A percentile compares a stretch with the other conserved stretches of the same genome.
Evolutionary conservation across 2,329 filamentous ascomycete genomes (phyloP).

Genomic region (Fusarium neocosmosporiellum): DNA sequence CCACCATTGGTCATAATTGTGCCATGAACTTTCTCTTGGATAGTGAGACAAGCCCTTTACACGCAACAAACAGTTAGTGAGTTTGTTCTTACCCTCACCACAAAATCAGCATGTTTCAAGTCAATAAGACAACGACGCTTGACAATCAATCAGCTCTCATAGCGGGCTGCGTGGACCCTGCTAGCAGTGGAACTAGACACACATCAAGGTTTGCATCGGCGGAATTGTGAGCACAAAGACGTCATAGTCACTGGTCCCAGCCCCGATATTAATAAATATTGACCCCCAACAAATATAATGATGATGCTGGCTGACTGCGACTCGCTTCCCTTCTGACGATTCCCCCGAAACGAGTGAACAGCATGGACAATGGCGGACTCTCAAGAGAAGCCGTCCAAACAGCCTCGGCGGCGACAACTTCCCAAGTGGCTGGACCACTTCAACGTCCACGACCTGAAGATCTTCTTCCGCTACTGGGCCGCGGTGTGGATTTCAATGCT

Average conservation of each 20-base stretch:
- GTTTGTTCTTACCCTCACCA: background rate
- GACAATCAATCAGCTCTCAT: background rate
- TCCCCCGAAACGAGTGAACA: background rate
- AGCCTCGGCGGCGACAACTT: conserved; percentile 8
- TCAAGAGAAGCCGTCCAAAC: background rate
- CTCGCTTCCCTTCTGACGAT: background rate
- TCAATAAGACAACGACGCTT: background rate
- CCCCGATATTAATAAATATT: background rate
- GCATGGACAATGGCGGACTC: conserved; percentile 6
- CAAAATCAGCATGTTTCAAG: background rate
- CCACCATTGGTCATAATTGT: background rate
- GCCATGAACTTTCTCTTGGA: background rate
- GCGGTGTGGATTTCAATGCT: conserved; percentile 59
- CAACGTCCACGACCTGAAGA: conserved; percentile 59
- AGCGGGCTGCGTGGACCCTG: background rate
- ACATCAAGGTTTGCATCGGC: background rate
- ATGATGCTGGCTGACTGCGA: background rate
- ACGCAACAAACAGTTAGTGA: background rate
- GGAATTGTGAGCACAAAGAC: background rate
- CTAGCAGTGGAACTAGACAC: background rate
- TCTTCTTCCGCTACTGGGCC: conserved; percentile 57
- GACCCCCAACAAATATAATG: background rate
- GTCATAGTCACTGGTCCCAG: background rate
- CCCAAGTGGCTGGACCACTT: conserved; percentile 57
- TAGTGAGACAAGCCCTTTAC: background rate